Base-by-base conservation (phyloP, 2,329 filamentous ascomycete species). In the Penicillium sp. region DNA sequence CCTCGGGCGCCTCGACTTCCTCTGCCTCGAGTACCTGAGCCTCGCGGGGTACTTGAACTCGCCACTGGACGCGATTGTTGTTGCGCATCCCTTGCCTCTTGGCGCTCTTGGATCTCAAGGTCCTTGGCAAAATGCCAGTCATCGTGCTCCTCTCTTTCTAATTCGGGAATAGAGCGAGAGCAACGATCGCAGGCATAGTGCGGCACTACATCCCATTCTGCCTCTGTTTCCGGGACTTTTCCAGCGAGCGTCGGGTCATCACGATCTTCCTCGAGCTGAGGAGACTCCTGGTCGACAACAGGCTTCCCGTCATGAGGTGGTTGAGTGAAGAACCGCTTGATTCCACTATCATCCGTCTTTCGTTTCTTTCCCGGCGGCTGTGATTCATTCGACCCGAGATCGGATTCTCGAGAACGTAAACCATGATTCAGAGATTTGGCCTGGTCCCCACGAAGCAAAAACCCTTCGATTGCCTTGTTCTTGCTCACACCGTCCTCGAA, bases 61-160 rank as follows among this genome's bases (percentile, higher is more conserved):
- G 22, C 60, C 7, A 59, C 36, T 9, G 64, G 33, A 7, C 56
- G 63, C 11, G 58, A 50, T 44, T 56, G 44, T 13, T 62, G 57
- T 13, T 64, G 69, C 31, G 57, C 60, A 47, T 50, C 62, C 27
- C 61, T 65, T 6, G 69, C 65, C 40, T 68, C 65, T 54, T 71
- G 69, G 40, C 82, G 82, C 77, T 89, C 83, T 65, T 89, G 82
- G 58, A 87, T 83, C 64, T 93, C 88, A 33, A 99, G 82, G 67
- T 94, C 90, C 77, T 90, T 91, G 47, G 95, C 95, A 77, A 96
- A 89, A 77, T 99, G 95, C 89, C 93, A 98, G 74, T 99, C 95
- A 55, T 89, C 82, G 74, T 99, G 95, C 76, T 90, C 93, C 64
- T 87, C 84, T 66, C 84, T 83, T 56, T 88, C 85, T 27, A 79